phyloP scores from a whole-genome alignment of 2,329 filamentous ascomycete genomes.

The Fusarium fracticaudum region DNA sequence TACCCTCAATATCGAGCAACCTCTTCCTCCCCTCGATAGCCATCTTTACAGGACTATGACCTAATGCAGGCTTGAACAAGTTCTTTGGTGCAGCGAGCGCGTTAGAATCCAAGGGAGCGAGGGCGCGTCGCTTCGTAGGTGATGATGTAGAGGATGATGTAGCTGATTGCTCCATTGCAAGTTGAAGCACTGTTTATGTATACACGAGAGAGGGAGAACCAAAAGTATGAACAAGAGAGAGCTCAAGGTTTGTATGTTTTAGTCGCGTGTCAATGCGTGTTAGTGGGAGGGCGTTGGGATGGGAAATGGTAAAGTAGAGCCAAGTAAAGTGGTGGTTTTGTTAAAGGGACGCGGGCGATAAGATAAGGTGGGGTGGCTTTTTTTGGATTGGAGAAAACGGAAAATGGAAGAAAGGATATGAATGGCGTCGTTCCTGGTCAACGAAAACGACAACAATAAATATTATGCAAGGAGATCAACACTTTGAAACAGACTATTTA shows the following conservation, averaged over 20 bases:
- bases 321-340: slow-evolving; percentile 30
- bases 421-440: slow-evolving; percentile 18
- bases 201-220: not conserved
- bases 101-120: slow-evolving; percentile 59
- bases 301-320: not conserved
- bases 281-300: slow-evolving; percentile 22
- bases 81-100: slow-evolving; percentile 47
- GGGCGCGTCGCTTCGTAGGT: slow-evolving; percentile 59
- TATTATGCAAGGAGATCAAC: not conserved
- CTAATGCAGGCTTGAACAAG: slow-evolving; percentile 31
- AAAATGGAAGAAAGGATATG: not conserved
- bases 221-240: not conserved
- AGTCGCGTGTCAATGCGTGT: slow-evolving; percentile 22
- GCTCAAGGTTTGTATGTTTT: not conserved
- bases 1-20: slow-evolving; percentile 38
- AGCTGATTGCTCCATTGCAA: slow-evolving; percentile 36
- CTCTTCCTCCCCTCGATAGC: slow-evolving; percentile 44
- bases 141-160: slow-evolving; percentile 42
- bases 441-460: slow-evolving; percentile 24
- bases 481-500: not conserved
- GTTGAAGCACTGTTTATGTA: not conserved
- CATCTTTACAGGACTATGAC: slow-evolving; percentile 40
- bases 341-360: slow-evolving; percentile 27
- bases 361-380: slow-evolving; percentile 29
- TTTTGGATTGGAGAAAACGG: slow-evolving; percentile 1